A percentile compares a stretch with the other conserved stretches of the same genome.
Evolutionary conservation across 2,329 filamentous ascomycete genomes (phyloP).

Genomic region (Penicillium hordei): DNA sequence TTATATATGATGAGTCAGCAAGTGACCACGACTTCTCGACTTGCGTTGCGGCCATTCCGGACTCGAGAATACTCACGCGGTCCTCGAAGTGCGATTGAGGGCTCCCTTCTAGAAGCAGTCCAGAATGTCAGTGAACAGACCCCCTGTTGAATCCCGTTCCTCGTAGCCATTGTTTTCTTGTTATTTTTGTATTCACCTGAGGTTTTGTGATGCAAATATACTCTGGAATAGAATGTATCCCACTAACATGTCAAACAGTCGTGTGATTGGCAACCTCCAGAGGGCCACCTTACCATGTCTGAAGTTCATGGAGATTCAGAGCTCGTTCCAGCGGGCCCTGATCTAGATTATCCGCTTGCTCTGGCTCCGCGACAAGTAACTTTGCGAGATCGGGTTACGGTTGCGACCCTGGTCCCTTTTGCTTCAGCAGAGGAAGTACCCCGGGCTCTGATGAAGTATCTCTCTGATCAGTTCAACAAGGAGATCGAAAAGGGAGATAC

Average conservation of each 20-base stretch:
- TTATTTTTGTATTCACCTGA: conserved; percentile 1
- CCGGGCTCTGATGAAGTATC: conserved; percentile 68
- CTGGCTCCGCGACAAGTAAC: conserved; percentile 76
- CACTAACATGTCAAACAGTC: conserved; percentile 39
- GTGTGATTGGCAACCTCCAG: conserved; percentile 31
- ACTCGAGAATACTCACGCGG: conserved; percentile 46
- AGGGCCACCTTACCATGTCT: conserved; percentile 34
- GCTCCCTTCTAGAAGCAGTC: conserved; percentile 25
- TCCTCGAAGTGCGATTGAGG: conserved; percentile 40
- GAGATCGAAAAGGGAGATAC: conserved; percentile 92
- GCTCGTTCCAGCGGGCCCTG: conserved; percentile 31
- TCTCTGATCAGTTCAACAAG: conserved; percentile 80
- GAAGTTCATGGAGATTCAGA: conserved; percentile 39
- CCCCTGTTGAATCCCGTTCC: conserved; percentile 11
- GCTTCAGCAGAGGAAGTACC: conserved; percentile 76
- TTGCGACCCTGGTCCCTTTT: conserved; percentile 81
- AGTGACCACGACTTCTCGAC: conserved; percentile 4
- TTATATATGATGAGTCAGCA: background rate
- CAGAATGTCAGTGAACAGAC: conserved; percentile 27
- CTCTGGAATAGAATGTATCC: background rate
- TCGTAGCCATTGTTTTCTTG: conserved; percentile 5
- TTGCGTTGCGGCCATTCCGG: conserved; percentile 43
- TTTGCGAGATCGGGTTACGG: conserved; percentile 77
- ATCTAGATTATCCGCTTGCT: conserved; percentile 60
- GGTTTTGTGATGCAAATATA: conserved; percentile 2